Base-by-base conservation (phyloP, 2,329 filamentous ascomycete genomes). In the Trichocomaceae sp. region DNA sequence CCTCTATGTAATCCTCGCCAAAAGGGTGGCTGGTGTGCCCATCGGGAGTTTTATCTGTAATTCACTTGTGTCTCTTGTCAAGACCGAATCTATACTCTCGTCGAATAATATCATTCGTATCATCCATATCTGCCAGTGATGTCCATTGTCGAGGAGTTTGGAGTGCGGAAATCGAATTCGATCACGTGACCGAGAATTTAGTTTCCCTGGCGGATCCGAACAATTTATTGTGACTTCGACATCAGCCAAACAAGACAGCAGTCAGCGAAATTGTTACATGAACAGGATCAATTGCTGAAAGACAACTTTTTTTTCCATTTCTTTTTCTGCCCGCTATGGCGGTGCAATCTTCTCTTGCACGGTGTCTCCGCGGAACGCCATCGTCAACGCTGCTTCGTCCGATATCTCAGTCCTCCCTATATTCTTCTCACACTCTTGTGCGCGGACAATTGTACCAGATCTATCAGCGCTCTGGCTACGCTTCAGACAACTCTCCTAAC, bases 131-230 rank as follows among this genome's bases (percentile, higher is more conserved):
- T n/a, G n/a, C n/a, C n/a, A n/a, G n/a, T n/a, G n/a, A n/a, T n/a
- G n/a, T n/a, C n/a, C n/a, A n/a, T n/a, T n/a, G n/a, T n/a, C n/a
- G n/a, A n/a, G n/a, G n/a, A n/a, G n/a, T n/a, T n/a, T n/a, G n/a
- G n/a, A 26, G 23, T 26, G 23, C 3, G 23, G 23, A 26, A 26
- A 26, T 26, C 4, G 4, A 26, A 26, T 26, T 7, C 23, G 31
- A 33, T 37, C 50, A 52, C 63, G 62, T 64, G 63, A 64, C 55
- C 59, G 63, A 56, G 45, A 64, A 64, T 61, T 64, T 62, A 42
- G 46, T 45, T 52, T 29, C 23, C 26, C 26, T 52, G 22, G 39
- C 50, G 3, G 31, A 47, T 47, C 39, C 37, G 17, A 42, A 5
- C 8, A 17, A 17, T 20, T 6, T 5, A 19, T 17, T 2, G 2